Evolutionary conservation across 1,284 basidiomycete genomes (phyloP).

Genomic region (Sanghuangporus baumii): DNA sequence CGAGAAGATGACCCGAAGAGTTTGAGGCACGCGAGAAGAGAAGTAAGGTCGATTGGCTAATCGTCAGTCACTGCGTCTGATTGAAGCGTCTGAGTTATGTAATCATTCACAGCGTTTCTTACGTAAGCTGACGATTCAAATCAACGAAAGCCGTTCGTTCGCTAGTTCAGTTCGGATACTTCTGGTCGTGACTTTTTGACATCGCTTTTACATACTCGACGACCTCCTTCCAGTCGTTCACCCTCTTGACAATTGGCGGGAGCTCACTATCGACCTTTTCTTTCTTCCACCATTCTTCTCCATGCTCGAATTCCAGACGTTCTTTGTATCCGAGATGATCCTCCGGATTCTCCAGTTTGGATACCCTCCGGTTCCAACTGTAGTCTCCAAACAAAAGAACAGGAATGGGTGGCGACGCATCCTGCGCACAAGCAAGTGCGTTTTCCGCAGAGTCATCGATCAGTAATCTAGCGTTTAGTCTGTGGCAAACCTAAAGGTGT

Average conservation of each 20-base stretch:
- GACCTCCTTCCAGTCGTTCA: conserved; percentile 52
- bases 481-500: conserved; percentile 49
- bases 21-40: not conserved
- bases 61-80: not conserved
- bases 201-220: conserved; percentile 39
- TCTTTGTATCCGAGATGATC: conserved; percentile 57
- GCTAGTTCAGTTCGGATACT: conserved; percentile 17
- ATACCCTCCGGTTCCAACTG: conserved; percentile 62
- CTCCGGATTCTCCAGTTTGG: conserved; percentile 37
- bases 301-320: conserved; percentile 43
- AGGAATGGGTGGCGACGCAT: conserved; percentile 33
- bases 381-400: conserved; percentile 78
- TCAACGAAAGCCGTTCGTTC: not conserved
- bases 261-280: conserved; percentile 36
- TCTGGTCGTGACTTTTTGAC: not conserved
- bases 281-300: conserved; percentile 51
- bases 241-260: conserved; percentile 44
- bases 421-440: conserved; percentile 50
- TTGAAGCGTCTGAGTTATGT: not conserved
- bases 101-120: not conserved
- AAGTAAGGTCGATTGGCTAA: too few species aligned
- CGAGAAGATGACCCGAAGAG: not conserved
- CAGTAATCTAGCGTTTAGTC: conserved; percentile 56
- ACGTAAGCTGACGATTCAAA: not conserved
- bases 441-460: conserved; percentile 82